Percentiles rank a stretch among this genome's conserved stretches.
Evolutionary conservation across 2,329 filamentous ascomycete species (phyloP).

Genomic region (Penicillium sp.): DNA sequence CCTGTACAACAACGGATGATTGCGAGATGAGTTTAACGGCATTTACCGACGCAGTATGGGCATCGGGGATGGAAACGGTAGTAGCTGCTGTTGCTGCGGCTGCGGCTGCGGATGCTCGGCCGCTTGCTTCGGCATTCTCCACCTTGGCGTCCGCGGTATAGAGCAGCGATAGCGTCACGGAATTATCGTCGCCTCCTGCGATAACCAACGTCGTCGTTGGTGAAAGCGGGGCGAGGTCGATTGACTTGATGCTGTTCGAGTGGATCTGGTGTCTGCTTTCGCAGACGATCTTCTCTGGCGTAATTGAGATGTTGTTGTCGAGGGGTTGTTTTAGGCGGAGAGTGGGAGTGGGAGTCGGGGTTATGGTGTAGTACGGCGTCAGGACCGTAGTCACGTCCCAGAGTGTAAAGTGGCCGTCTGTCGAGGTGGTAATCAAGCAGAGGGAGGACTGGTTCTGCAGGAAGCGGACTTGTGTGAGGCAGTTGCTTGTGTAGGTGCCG

Average conservation of each 20-base stretch:
- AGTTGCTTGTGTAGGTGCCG: conserved; percentile 72
- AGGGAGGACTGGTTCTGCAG: conserved; percentile 50
- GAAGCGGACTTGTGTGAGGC: conserved; percentile 68
- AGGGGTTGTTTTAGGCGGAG: conserved; percentile 27
- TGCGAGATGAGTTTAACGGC: conserved; percentile 40
- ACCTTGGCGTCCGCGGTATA: conserved; percentile 16
- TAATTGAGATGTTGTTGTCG: conserved; percentile 28
- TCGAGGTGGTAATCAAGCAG: conserved; percentile 67
- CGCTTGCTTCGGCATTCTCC: conserved; percentile 9
- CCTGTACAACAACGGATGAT: neutral
- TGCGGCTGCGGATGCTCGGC: conserved; percentile 28
- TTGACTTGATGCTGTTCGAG: conserved; percentile 76
- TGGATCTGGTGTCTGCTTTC: conserved; percentile 62
- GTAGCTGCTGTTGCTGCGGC: conserved; percentile 21
- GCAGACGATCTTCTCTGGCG: conserved; percentile 37
- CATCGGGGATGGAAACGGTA: conserved; percentile 45
- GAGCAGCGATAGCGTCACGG: conserved; percentile 64
- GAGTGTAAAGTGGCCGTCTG: conserved; percentile 75
- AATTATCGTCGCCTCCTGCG: conserved; percentile 89
- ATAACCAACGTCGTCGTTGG: conserved; percentile 58
- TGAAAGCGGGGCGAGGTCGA: conserved; percentile 41
- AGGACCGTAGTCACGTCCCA: conserved; percentile 55
- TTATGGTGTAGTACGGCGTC: conserved; percentile 34
- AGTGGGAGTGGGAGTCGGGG: conserved; percentile 25
- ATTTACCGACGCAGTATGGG: conserved; percentile 52